A percentile compares a stretch with the other conserved stretches of the same genome.
Evolutionary conservation across 2,329 filamentous ascomycete species (phyloP).

Genomic region (Paecilomyces niveus): DNA sequence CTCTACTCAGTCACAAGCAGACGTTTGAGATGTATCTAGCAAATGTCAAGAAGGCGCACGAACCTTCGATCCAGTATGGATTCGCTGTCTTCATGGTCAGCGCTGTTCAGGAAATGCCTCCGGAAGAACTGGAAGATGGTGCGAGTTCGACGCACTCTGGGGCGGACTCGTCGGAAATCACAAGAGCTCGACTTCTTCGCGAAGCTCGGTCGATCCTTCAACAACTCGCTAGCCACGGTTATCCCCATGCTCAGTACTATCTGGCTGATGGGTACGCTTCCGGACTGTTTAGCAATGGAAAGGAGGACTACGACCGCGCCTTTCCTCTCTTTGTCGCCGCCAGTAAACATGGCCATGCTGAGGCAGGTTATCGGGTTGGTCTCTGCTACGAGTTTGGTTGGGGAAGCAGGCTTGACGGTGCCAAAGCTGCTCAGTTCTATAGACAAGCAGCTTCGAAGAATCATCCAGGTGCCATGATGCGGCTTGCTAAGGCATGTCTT

Average conservation of each 20-base stretch:
- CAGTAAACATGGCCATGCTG: constrained; percentile 93
- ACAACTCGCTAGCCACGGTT: constrained; percentile 75
- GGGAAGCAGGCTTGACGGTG: constrained; percentile 83
- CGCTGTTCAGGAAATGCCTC: constrained; percentile 70
- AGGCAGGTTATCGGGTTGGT: constrained; percentile 87
- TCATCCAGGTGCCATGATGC: constrained; percentile 89
- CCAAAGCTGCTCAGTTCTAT: constrained; percentile 90
- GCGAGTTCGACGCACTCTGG: constrained; percentile 10
- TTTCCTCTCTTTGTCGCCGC: constrained; percentile 90
- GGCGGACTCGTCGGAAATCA: constrained; percentile 34
- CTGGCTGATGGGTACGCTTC: constrained; percentile 90
- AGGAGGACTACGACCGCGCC: constrained; percentile 82
- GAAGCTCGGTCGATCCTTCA: constrained; percentile 89
- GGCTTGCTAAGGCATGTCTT: constrained; percentile 83
- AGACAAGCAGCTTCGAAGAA: constrained; percentile 85
- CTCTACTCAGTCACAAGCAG: constrained; percentile 81
- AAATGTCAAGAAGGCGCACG: constrained; percentile 95
- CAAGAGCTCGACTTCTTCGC: constrained; percentile 61
- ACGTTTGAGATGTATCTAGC: constrained; percentile 96
- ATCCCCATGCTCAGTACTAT: constrained; percentile 97
- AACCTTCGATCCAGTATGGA: constrained; percentile 84
- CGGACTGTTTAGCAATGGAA: constrained; percentile 90
- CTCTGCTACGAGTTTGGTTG: constrained; percentile 98
- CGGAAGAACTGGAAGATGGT: constrained; percentile 38
- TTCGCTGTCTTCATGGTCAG: constrained; percentile 94